Conservation (phyloP, 2,329 filamentous ascomycete genomes). For the Verticillium klebahnii region DNA sequence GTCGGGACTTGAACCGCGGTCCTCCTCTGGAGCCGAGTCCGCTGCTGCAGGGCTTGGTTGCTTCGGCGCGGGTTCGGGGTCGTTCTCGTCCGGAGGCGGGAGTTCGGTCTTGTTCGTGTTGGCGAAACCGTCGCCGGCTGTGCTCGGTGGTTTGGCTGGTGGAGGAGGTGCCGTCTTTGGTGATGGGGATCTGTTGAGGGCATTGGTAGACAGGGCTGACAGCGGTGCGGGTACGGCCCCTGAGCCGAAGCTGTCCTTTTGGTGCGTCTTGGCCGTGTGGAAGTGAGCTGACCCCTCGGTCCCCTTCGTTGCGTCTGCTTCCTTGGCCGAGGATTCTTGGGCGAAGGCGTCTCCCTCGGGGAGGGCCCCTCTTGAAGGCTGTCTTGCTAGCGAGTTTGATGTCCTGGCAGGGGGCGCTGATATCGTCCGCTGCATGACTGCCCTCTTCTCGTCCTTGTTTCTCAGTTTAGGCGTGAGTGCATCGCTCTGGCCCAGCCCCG, state of each 20-base stretch:
- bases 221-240: constrained; percentile 29
- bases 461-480: constrained; percentile 5
- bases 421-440: constrained; percentile 8
- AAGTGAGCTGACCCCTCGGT: constrained; percentile 26
- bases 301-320: constrained; percentile 4
- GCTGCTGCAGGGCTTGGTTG: background rate
- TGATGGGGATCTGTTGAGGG: constrained; percentile 36
- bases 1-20: constrained; percentile 10
- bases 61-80: background rate
- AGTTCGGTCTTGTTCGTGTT: background rate
- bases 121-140: background rate
- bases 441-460: constrained; percentile 3
- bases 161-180: constrained; percentile 5
- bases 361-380: constrained; percentile 14
- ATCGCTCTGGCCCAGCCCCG: constrained; percentile 29
- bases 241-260: constrained; percentile 18
- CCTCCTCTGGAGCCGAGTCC: constrained; percentile 2
- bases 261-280: constrained; percentile 35
- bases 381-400: background rate
- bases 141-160: background rate
- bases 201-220: constrained; percentile 33
- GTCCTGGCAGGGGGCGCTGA: constrained; percentile 5
- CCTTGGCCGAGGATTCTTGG: constrained; percentile 17
- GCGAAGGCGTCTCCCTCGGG: constrained; percentile 37
- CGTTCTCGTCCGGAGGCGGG: background rate